Evolutionary conservation across 176 grass and related monocot species (phyloP).

Genomic region (Ensete glaucum): DNA sequence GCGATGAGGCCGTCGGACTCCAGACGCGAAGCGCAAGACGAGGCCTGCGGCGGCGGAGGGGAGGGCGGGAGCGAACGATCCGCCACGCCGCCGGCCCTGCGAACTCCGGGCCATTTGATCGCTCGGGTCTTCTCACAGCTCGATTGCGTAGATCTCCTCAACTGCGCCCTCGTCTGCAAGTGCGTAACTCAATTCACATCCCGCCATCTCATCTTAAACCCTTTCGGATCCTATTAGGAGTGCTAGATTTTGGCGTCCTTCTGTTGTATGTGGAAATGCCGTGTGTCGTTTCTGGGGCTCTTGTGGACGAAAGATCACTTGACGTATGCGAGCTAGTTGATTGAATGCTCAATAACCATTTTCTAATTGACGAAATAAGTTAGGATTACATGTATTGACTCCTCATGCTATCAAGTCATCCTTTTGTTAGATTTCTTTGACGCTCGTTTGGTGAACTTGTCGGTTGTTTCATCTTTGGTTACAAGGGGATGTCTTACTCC

Average conservation of each 20-base stretch:
- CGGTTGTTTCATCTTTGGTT: background rate
- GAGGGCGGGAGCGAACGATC: constrained; percentile 10
- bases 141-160: constrained; percentile 81
- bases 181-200: background rate
- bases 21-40: background rate
- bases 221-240: background rate
- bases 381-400: background rate
- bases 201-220: background rate
- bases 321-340: background rate
- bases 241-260: background rate
- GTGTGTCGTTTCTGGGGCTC: background rate
- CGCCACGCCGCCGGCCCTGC: constrained; percentile 33
- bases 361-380: background rate
- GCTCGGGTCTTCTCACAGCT: constrained; percentile 77
- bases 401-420: background rate
- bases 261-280: constrained; percentile 24
- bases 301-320: background rate
- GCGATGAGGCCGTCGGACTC: constrained; percentile 1
- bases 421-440: background rate
- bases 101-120: constrained; percentile 53
- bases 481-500: background rate
- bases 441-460: background rate
- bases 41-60: background rate
- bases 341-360: background rate
- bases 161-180: constrained; percentile 75